Base-by-base conservation (phyloP, 169 alveolate species). In the Eimeria sp. region DNA sequence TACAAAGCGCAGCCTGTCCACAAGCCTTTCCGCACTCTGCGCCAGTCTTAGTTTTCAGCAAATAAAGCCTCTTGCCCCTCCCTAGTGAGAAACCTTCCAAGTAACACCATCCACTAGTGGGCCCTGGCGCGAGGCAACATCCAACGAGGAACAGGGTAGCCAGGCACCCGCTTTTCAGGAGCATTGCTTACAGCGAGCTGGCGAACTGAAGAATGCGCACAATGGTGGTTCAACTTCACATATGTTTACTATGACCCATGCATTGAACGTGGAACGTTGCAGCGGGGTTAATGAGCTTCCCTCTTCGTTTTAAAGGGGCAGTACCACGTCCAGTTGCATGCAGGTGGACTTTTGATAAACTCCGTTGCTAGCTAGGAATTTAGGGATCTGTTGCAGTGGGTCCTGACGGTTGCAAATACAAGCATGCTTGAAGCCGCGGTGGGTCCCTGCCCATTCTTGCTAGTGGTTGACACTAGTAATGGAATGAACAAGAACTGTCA, bases 61-160 rank as follows among this genome's bases (percentile, higher is more conserved):
- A 49, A 87, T 87, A 87, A 25, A 87, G 54, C 51, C 72, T 58
- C 80, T 43, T 61, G 30, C 93, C 93, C 72, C 65, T 87, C 83
- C 93, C 93, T 18, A 87, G 67, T 20, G 93, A 18, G 45, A 87
- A 87, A 14, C 93, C 93, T 40, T 57, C 83, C 61, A 87, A 45
- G 49, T 87, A 51, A 10, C 93, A 87, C 93, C 82, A 87, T n/a
- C 63, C 80, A 65, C 61, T 10, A 20, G 83, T 22, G 22, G 43
- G 58, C 82, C 43, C 51, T 25, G 82, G 82, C 43, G 25, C 20
- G 9, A 87, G 82, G 93, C 58, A 2, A 34, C 82, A 27, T 7
- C 67, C 83, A 7, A 45, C 51, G 54, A 72, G 34, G 9, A 87
- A 45, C 45, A 87, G 43, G 49, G 82, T 40, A 49, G 45, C 82